phyloP scores from a whole-genome alignment of 352 stramenopile species.

The Plasmopara muralis region DNA sequence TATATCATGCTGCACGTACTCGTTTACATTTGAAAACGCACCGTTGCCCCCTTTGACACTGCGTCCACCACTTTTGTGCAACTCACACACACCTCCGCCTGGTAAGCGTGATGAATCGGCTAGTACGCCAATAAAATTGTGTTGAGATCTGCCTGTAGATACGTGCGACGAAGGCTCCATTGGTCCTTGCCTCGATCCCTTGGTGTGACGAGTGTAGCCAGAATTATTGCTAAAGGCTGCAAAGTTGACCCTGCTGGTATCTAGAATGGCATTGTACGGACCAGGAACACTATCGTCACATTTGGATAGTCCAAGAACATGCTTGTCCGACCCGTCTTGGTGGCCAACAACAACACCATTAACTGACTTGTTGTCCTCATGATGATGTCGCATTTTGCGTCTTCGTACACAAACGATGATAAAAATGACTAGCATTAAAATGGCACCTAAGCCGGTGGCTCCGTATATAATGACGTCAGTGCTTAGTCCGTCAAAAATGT shows the following conservation, averaged over 20 bases:
- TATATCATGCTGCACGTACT: slow-evolving; percentile 47
- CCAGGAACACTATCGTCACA: slow-evolving; percentile 31
- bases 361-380: slow-evolving; percentile 14
- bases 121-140: slow-evolving; percentile 58
- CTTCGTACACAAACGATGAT: slow-evolving; percentile 41
- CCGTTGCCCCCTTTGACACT: slow-evolving; percentile 7
- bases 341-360: slow-evolving; percentile 19
- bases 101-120: slow-evolving; percentile 35
- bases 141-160: slow-evolving; percentile 30
- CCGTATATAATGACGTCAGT: slow-evolving; percentile 38
- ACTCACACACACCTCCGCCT: slow-evolving; percentile 15
- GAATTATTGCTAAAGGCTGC: slow-evolving; percentile 8
- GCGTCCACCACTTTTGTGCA: slow-evolving; percentile 24
- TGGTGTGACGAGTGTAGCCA: slow-evolving; percentile 28
- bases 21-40: slow-evolving; percentile 43
- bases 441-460: slow-evolving; percentile 43
- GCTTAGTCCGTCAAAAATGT: slow-evolving; percentile 10
- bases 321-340: slow-evolving; percentile 30
- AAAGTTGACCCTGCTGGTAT: slow-evolving; percentile 45
- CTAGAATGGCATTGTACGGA: slow-evolving; percentile 47
- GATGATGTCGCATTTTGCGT: slow-evolving; percentile 30
- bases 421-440: slow-evolving; percentile 47
- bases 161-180: slow-evolving; percentile 37
- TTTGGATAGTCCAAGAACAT: slow-evolving; percentile 34
- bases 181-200: slow-evolving; percentile 21